Percentiles rank a stretch among this genome's conserved stretches.
These are phyloP conservation scores for Prunus armeniaca DNA, from an alignment of 306 rosid species.

Conservation along the genomic window DNA sequence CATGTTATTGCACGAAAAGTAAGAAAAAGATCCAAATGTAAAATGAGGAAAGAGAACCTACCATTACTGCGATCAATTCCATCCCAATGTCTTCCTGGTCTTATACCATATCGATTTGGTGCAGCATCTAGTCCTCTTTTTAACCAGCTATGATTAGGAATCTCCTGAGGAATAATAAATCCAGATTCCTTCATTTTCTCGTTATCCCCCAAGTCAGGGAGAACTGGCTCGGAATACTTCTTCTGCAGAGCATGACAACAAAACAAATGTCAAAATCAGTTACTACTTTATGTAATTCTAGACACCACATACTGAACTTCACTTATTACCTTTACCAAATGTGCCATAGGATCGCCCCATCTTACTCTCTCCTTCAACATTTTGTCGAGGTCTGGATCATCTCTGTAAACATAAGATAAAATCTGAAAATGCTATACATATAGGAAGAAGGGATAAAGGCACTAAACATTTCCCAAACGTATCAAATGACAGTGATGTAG, in stretches of 20 bases:
- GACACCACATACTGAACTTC: background rate
- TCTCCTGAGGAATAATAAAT: constrained; percentile 80
- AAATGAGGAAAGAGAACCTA: constrained; percentile 35
- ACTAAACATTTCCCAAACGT: background rate
- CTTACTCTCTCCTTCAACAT: constrained; percentile 65
- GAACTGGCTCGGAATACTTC: constrained; percentile 53
- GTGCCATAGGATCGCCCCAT: constrained; percentile 99
- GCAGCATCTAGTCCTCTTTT: constrained; percentile 76
- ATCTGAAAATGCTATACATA: background rate
- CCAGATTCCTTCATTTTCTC: constrained; percentile 88
- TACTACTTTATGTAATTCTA: constrained; percentile 12
- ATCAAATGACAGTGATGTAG: background rate
- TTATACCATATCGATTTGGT: constrained; percentile 73
- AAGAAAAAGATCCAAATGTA: background rate
- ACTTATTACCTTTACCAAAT: constrained; percentile 75
- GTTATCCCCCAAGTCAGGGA: constrained; percentile 55
- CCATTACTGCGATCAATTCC: constrained; percentile 94
- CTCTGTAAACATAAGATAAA: constrained; percentile 45
- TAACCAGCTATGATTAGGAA: constrained; percentile 84
- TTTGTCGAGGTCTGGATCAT: constrained; percentile 83
- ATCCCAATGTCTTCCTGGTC: constrained; percentile 96
- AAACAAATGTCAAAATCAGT: constrained; percentile 22
- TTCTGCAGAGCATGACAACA: constrained; percentile 44
- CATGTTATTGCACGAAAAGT: background rate
- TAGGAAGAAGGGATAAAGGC: background rate